These are phyloP conservation scores for Bipolaris cookei DNA, from an alignment of 2,329 filamentous ascomycete species.

Conservation along the genomic window DNA sequence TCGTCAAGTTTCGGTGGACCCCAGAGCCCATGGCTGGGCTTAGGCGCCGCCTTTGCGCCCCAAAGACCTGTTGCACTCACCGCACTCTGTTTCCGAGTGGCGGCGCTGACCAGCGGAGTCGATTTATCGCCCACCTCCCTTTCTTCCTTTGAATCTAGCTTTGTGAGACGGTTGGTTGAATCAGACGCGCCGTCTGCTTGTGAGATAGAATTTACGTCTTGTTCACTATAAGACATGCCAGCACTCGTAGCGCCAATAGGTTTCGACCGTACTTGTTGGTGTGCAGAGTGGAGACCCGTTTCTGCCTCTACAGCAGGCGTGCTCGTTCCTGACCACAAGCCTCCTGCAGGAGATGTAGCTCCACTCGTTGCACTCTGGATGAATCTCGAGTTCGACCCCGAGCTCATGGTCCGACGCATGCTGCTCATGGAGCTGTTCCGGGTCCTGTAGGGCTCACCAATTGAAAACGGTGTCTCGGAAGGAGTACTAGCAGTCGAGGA, in stretches of 20 bases:
- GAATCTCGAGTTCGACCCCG: slow-evolving; percentile 34
- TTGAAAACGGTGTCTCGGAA: slow-evolving; percentile 37
- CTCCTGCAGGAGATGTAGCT: slow-evolving; percentile 35
- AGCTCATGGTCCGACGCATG: slow-evolving; percentile 49
- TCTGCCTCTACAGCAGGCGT: slow-evolving; percentile 34
- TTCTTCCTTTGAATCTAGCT: slow-evolving; percentile 36
- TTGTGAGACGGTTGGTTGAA: slow-evolving; percentile 14
- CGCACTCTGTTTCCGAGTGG: slow-evolving; percentile 26
- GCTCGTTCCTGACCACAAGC: slow-evolving; percentile 51
- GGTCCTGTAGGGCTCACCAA: slow-evolving; percentile 38
- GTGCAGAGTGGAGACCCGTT: slow-evolving; percentile 44
- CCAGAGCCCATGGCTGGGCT: slow-evolving; percentile 51
- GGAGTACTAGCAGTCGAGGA: slow-evolving; percentile 34
- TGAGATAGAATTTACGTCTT: slow-evolving; percentile 10
- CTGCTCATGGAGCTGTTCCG: slow-evolving; percentile 50
- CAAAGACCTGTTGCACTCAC: slow-evolving; percentile 28
- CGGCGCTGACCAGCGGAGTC: slow-evolving; percentile 33
- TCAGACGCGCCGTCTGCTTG: slow-evolving; percentile 14
- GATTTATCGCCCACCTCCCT: slow-evolving; percentile 40
- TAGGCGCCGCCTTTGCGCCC: slow-evolving; percentile 29
- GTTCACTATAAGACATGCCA: not conserved
- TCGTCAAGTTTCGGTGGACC: slow-evolving; percentile 47
- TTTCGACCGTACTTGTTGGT: slow-evolving; percentile 30
- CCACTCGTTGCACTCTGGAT: slow-evolving; percentile 26
- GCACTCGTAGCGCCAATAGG: slow-evolving; percentile 17